Evolutionary conservation across 2,329 filamentous ascomycete species (phyloP).

Genomic region (Cordyceps farinosa): DNA sequence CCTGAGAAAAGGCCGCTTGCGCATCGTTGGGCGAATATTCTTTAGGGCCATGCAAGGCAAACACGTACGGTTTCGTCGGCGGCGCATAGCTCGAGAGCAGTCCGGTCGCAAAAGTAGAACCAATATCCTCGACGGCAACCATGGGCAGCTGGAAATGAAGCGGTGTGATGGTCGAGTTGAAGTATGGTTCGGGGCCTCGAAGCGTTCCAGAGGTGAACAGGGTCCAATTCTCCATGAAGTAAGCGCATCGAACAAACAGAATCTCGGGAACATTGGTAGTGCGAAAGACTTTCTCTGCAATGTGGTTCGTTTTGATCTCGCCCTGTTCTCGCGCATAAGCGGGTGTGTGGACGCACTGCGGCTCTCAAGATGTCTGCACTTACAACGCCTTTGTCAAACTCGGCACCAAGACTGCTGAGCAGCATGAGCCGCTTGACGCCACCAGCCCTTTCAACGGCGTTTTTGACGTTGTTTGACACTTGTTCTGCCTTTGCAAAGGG

Average conservation of each 20-base stretch:
- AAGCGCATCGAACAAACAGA: constrained; percentile 31
- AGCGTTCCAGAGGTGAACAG: constrained; percentile 25
- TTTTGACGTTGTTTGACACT: constrained; percentile 25
- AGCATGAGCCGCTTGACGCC: constrained; percentile 31
- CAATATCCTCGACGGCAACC: constrained; percentile 29
- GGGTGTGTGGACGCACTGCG: too few relatives aligned
- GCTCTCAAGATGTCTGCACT: constrained; percentile 5
- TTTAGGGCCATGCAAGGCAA: constrained; percentile 31
- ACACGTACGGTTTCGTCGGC: constrained; percentile 26
- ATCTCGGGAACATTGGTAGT: constrained; percentile 23
- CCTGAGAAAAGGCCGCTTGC: constrained; percentile 28
- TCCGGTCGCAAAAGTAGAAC: constrained; percentile 25
- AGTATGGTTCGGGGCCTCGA: constrained; percentile 26
- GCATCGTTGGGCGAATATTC: constrained; percentile 29
- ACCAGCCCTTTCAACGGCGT: constrained; percentile 25
- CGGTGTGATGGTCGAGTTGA: constrained; percentile 34
- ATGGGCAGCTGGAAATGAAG: constrained; percentile 32
- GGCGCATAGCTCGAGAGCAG: constrained; percentile 22
- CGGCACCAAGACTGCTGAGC: constrained; percentile 31
- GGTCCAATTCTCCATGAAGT: constrained; percentile 41
- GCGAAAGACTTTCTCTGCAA: constrained; percentile 28
- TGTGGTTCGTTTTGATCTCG: constrained; percentile 35
- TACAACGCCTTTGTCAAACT: constrained; percentile 32
- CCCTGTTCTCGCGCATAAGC: constrained; percentile 27
- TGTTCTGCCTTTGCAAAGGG: constrained; percentile 9